phyloP scores from a whole-genome alignment of 108 stramenopile species.

The Cyclotella baltica region DNA sequence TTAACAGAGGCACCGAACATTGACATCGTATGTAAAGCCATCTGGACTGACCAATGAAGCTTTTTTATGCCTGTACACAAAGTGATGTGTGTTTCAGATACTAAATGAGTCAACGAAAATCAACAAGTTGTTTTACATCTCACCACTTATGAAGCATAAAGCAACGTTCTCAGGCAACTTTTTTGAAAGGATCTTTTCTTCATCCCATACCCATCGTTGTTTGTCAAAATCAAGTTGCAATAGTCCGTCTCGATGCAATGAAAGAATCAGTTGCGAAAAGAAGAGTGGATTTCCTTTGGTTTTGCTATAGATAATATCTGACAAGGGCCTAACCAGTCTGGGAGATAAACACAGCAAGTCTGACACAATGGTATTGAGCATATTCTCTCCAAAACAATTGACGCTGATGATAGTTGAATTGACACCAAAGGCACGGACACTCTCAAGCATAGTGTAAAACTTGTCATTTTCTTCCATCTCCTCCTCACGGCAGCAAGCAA shows the following conservation, averaged over 20 bases:
- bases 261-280: conserved; percentile 1
- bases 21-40: not conserved
- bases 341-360: conserved; percentile 15
- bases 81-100: no score
- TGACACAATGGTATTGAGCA: conserved; percentile 18
- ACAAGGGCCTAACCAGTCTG: not conserved
- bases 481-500: conserved; percentile 29
- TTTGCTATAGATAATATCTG: conserved; percentile 13
- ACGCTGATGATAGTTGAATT: conserved; percentile 5
- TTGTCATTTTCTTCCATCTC: conserved; percentile 25
- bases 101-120: not conserved
- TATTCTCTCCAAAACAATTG: not conserved
- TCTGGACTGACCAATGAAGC: not conserved
- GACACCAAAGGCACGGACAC: conserved; percentile 4
- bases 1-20: not conserved
- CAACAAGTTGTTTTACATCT: not conserved
- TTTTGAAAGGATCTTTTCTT: conserved; percentile 6
- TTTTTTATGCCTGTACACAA: no score
- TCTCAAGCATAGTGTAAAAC: not conserved
- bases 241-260: not conserved
- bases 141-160: not conserved
- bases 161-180: conserved; percentile 14
- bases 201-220: conserved; percentile 37
- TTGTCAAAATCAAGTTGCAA: conserved; percentile 1
- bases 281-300: conserved; percentile 33